Conservation (phyloP, 2,329 filamentous ascomycete species). For the Proliferodiscus dingleyae region DNA sequence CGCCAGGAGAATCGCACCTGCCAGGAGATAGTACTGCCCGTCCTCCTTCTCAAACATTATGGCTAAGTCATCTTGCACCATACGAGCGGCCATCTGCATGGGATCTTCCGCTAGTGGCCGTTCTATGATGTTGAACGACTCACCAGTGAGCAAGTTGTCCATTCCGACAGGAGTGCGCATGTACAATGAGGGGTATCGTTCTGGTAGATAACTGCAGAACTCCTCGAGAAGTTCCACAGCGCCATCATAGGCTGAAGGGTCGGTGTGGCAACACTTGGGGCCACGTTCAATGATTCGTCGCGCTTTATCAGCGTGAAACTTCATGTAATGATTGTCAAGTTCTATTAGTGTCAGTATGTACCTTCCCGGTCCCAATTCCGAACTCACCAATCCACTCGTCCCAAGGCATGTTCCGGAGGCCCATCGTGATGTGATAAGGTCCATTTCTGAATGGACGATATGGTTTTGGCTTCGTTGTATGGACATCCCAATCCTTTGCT, state of each 20-base stretch:
- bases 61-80: constrained; percentile 77
- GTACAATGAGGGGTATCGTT: constrained; percentile 71
- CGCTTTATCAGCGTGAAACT: constrained; percentile 68
- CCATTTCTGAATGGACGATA: constrained; percentile 32
- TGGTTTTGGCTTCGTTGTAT: constrained; percentile 29
- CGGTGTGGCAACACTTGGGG: constrained; percentile 61
- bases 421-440: constrained; percentile 33
- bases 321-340: constrained; percentile 72
- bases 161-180: constrained; percentile 58
- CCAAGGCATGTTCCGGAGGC: constrained; percentile 32
- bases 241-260: constrained; percentile 64
- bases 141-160: constrained; percentile 65
- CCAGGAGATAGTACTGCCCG: constrained; percentile 76
- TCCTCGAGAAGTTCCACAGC: constrained; percentile 75
- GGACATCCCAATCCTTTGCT: constrained; percentile 27
- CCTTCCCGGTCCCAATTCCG: neutral
- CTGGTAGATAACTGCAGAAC: constrained; percentile 63
- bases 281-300: constrained; percentile 63
- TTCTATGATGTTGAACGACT: constrained; percentile 63
- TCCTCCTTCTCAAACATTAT: constrained; percentile 75
- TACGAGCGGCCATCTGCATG: constrained; percentile 67
- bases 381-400: constrained; percentile 32
- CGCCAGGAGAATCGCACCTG: constrained; percentile 68
- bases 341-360: constrained; percentile 40
- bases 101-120: constrained; percentile 69